phyloP scores from a whole-genome alignment of 208 protist species.

The Crithidia brevicula region DNA sequence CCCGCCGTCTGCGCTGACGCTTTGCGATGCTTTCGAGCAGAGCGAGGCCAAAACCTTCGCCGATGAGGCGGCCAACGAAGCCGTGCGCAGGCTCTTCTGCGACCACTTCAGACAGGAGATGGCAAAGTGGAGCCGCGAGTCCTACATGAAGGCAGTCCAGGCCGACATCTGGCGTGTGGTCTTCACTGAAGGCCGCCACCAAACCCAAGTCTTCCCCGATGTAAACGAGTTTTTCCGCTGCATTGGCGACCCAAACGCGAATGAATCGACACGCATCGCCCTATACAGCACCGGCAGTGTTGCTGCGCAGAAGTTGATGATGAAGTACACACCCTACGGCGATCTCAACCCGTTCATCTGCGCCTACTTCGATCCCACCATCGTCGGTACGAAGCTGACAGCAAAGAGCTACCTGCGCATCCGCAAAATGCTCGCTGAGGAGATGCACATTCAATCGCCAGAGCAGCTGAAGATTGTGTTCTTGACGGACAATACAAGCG shows the following conservation, averaged over 20 bases:
- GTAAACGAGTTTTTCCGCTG: conserved; percentile 40
- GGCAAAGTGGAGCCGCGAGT: conserved; percentile 13
- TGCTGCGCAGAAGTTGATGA: conserved; percentile 75
- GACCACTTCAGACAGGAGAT: conserved; percentile 28
- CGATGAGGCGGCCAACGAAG: conserved; percentile 15
- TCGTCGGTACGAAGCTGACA: conserved; percentile 68
- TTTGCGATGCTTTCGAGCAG: conserved; percentile 3
- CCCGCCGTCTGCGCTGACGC: background rate
- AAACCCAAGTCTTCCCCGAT: conserved; percentile 49
- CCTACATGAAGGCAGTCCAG: conserved; percentile 77
- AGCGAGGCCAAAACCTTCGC: conserved; percentile 3
- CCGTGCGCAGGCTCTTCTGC: conserved; percentile 32
- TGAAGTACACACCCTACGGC: conserved; percentile 63
- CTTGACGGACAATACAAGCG: conserved; percentile 57
- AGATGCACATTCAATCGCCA: conserved; percentile 16
- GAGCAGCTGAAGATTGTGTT: conserved; percentile 58
- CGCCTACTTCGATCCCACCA: conserved; percentile 84
- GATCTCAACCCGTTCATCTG: conserved; percentile 69
- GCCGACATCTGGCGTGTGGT: conserved; percentile 59
- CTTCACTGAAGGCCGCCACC: conserved; percentile 9
- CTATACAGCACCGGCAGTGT: conserved; percentile 85
- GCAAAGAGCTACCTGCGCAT: conserved; percentile 73
- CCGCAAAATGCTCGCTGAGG: conserved; percentile 28
- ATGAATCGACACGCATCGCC: conserved; percentile 39
- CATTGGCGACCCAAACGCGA: background rate